Base-by-base conservation (phyloP, 306 rosid genomes). In the Cicer cuneatum region DNA sequence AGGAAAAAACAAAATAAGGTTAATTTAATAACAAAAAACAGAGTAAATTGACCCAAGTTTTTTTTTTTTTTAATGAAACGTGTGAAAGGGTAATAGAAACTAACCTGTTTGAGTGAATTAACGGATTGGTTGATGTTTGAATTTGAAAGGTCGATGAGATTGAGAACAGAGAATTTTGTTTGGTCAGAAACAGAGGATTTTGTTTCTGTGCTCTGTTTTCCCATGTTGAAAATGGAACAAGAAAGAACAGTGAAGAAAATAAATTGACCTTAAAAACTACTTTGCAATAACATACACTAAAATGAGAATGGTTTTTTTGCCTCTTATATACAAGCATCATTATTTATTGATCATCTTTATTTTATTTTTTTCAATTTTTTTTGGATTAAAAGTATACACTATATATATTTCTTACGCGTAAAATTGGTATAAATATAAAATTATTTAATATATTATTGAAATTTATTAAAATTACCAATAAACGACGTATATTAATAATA, bases 71-170 rank as follows among this genome's bases (percentile, higher is more conserved):
- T 14, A 54, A 14, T 56, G 35, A 7, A 14, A 59, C 2, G 0
- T 12, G 10, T 48, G 35, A 19, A 15, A 64, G 42, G 60, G 19
- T 1, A 10, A 62, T 61, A 10, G 14, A 47, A 33, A 2, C 2
- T 37, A 75, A 92, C 98, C 96, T 93, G 97, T 82, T 89, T 90
- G 80, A 93, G 93, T 42, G 78, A 56, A 71, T 87, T 68, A 12
- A 93, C 92, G 59, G 95, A 87, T 67, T 75, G 91, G 72, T 81
- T 54, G 18, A 83, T 69, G 81, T 93, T 88, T 5, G 90, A 77
- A 61, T 81, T 82, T 6, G 89, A 90, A 63, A 90, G 92, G 86
- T 93, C 93, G 76, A 93, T 81, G 54, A 89, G 84, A 54, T 89
- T 90, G 82, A 93, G 93, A 21, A 81, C 74, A 11, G 90, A 85